These are phyloP conservation scores for Casuarina glauca DNA, from an alignment of 306 rosid species.

Conservation along the genomic window DNA sequence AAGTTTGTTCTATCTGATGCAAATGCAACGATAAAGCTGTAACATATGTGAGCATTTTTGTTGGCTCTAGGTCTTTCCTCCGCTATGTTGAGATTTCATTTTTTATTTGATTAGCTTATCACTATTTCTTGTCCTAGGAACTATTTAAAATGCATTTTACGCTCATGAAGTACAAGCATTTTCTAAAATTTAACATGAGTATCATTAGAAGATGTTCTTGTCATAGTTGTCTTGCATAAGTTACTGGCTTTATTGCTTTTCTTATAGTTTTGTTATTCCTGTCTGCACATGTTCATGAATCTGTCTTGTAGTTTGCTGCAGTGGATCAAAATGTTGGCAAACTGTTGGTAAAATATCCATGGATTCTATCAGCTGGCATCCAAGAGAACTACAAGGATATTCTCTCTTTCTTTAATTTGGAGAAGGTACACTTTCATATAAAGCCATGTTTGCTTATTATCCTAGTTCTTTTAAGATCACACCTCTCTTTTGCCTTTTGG, in stretches of 20 bases:
- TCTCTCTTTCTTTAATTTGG: conserved; percentile 46
- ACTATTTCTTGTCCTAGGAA: not conserved
- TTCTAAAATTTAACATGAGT: not conserved
- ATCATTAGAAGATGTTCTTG: not conserved
- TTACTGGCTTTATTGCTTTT: not conserved
- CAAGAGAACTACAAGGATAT: conserved; percentile 63
- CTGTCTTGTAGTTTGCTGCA: conserved; percentile 50
- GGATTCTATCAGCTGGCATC: conserved; percentile 70
- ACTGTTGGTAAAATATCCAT: conserved; percentile 69
- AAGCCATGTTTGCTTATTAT: conserved; percentile 18
- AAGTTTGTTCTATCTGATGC: not conserved
- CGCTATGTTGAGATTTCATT: not conserved
- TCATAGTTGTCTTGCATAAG: not conserved
- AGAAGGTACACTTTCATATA: conserved; percentile 51
- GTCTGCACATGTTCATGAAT: conserved; percentile 19
- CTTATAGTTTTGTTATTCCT: not conserved
- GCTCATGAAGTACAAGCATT: not conserved
- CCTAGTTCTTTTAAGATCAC: not conserved
- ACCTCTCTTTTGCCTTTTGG: not conserved
- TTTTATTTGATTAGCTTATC: not conserved
- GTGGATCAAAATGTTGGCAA: conserved; percentile 50
- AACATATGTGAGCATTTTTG: not conserved
- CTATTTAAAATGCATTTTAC: not conserved
- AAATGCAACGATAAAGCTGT: not conserved
- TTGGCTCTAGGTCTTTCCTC: conserved; percentile 10